These are phyloP conservation scores for Scedosporium boydii DNA, from an alignment of 2,329 filamentous ascomycete genomes.

Conservation along the genomic window DNA sequence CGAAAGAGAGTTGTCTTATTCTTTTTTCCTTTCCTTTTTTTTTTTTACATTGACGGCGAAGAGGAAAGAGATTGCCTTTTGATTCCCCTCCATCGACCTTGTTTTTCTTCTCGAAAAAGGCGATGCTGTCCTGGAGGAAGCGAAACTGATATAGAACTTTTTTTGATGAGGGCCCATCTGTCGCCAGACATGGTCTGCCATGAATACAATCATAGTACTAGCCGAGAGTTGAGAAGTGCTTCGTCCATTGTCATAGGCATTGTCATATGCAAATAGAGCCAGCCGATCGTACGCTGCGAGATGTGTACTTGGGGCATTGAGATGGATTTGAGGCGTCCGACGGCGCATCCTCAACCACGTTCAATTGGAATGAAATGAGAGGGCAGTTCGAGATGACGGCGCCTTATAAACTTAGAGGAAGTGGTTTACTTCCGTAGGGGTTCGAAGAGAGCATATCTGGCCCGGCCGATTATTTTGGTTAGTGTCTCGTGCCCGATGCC, in stretches of 20 bases:
- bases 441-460: neutral
- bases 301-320: too few relatives aligned
- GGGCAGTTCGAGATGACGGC: too few relatives aligned
- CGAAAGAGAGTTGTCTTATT: constrained; percentile 10
- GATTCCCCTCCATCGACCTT: neutral
- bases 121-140: neutral
- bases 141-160: neutral
- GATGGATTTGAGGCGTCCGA: too few relatives aligned
- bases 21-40: constrained; percentile 5
- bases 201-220: neutral
- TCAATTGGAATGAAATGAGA: too few relatives aligned
- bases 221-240: neutral
- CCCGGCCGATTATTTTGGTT: neutral
- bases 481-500: neutral
- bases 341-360: too few relatives aligned
- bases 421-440: too few relatives aligned
- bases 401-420: too few relatives aligned
- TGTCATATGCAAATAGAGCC: too few relatives aligned
- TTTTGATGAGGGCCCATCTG: neutral
- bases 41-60: constrained; percentile 6
- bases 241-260: neutral
- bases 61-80: constrained; percentile 10
- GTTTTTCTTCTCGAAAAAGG: neutral
- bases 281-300: too few relatives aligned
- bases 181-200: neutral